Evolutionary conservation across 2,329 filamentous ascomycete genomes (phyloP), one percentile per base, ranked within the genome.

Genomic region (Calonectria hongkongensis): DNA sequence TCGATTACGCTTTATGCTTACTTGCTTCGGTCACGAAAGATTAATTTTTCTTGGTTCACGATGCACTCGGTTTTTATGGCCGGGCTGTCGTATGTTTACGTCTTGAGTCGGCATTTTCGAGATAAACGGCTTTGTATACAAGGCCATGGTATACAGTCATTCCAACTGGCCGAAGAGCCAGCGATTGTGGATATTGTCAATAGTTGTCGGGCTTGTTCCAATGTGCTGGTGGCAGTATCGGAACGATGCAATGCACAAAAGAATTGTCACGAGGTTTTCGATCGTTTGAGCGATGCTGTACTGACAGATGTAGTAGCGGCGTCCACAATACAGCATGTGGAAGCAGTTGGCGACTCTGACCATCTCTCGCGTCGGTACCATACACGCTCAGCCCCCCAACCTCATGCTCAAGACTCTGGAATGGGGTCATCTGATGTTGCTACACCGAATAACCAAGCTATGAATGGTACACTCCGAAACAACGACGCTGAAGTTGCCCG

Each of bases 1-100:
- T 79, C 85, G 0, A 86, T 88, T 51, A 81, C 78, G 2, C 77
- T 86, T 0, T 89, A 89, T 65, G 82, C 86, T 0, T 83, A 82
- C 21, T 75, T 89, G 0, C 86, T 88, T 62, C 83, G 84, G 8
- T 85, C 84, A 0, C 81, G 85, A 5, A 85, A 84, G 56, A 85
- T 88, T 69, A 88, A 88, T 74, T 88, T 85, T 50, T 85, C 84
- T 0, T 89, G 87, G 86, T 85, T 88, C 30, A 87, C 87, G 0
- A 82, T 88, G 70, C 87, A 89, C 63, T 82, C 85, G 0, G 82
- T 88, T 1, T 89, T 89, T 75, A 84, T 88, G 70, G 86, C 86
- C 0, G 87, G 87, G 0, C 72, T 87, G 0, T 85, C 85, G 0
- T 87, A 86, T 62, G 82, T 87, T 3, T 87, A 87, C 47, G 84